Evolutionary conservation across 2,329 filamentous ascomycete species (phyloP), one percentile per base, ranked within the genome.

Genomic region (Alternaria burnsii): DNA sequence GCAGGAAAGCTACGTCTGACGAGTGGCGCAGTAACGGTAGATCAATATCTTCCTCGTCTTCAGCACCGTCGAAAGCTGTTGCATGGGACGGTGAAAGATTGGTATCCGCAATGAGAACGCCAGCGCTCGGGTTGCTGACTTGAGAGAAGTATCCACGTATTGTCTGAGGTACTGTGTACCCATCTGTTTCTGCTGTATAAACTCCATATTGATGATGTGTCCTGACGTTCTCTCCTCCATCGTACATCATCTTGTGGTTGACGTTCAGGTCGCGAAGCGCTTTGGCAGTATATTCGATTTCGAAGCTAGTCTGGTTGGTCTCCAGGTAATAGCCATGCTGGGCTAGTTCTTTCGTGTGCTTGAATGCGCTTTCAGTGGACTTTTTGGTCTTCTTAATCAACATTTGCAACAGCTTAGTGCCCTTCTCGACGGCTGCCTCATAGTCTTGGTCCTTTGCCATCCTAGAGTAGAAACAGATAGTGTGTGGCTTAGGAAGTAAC

Each of bases 1-100:
- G 63, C 2, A 68, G 36, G n/a, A 47, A 65, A 5, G 63, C 59
- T 38, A 67, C 38, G 24, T 67, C 63, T 16, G 61, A 67, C 63
- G 64, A 65, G 54, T 58, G 47, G 6, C 52, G 26, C 28, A 67
- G 58, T 14, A 22, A 22, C 12, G 58, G 46, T n/a, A 48, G 11
- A 16, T 2, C 44, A 7, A 1, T 34, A 10, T 14, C 58, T 16
- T 61, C 61, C 3, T 48, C 28, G 11, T 48, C 46, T 5, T 22
- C 2, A 18, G 1, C 14, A 22, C 36, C 46, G 16, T 48, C 20
- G 2, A 48, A 48, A 1, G 30, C 20, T 1, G 30, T 30, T 48
- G 46, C 46, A 36, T 48, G 46, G 0, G 18, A 2, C 0, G 4
- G 46, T 11, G 2, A 24, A 1, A 48, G 46, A 16, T 48, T 48